Evolutionary conservation across 768 basidiomycete genomes (phyloP).

Genomic region (Trametes punicea): DNA sequence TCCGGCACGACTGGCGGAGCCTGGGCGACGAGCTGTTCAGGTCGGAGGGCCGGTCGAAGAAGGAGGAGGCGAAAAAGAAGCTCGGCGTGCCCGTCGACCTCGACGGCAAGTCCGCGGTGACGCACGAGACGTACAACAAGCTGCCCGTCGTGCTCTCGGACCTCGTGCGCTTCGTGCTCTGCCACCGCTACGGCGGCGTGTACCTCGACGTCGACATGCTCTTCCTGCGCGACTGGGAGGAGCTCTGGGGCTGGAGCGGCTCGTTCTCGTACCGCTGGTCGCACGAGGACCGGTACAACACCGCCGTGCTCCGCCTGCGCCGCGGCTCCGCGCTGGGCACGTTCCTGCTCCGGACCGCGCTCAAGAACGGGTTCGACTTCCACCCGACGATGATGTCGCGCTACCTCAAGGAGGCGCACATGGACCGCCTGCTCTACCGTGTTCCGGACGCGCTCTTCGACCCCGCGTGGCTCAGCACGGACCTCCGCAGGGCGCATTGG

Average conservation of each 20-base stretch:
- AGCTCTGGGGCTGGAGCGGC: constrained; percentile 94
- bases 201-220: constrained; percentile 98
- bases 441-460: constrained; percentile 96
- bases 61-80: constrained; percentile 33
- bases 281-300: constrained; percentile 92
- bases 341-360: constrained; percentile 92
- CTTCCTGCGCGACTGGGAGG: constrained; percentile 96
- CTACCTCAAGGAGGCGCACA: constrained; percentile 83
- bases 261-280: constrained; percentile 98
- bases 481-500: constrained; percentile 37
- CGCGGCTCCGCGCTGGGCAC: constrained; percentile 90
- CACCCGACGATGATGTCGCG: constrained; percentile 93
- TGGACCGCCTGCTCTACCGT: constrained; percentile 80
- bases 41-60: constrained; percentile 56
- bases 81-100: constrained; percentile 24
- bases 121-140: constrained; percentile 64
- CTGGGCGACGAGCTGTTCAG: constrained; percentile 79
- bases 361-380: constrained; percentile 93
- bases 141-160: constrained; percentile 93
- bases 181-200: constrained; percentile 92
- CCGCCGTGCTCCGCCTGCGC: constrained; percentile 92
- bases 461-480: constrained; percentile 93
- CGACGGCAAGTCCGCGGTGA: constrained; percentile 18
- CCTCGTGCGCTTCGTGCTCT: constrained; percentile 96
- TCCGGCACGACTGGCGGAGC: constrained; percentile 85